These are phyloP conservation scores for Dipteronia sinensis DNA, from an alignment of 345 rosid genomes.

Conservation along the genomic window DNA sequence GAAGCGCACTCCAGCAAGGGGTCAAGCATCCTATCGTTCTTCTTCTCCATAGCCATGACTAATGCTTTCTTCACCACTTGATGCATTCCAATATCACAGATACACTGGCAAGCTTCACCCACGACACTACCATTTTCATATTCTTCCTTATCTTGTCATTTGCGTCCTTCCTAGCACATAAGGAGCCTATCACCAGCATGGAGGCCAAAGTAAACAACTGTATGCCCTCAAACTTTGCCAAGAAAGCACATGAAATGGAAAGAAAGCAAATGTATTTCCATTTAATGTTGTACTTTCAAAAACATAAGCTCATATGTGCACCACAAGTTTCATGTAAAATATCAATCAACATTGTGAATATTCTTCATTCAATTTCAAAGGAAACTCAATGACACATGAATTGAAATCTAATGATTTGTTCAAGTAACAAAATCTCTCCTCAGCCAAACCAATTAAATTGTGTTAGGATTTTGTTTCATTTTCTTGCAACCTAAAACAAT, in stretches of 20 bases:
- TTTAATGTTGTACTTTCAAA: not conserved
- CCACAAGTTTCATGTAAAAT: not conserved
- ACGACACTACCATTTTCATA: slow-evolving; percentile 87
- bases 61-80: slow-evolving; percentile 99
- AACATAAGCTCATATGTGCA: not conserved
- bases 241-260: not conserved
- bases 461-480: not conserved
- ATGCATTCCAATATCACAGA: slow-evolving; percentile 95
- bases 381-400: too few relatives aligned
- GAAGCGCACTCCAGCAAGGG: slow-evolving; percentile 82
- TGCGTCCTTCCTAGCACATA: slow-evolving; percentile 99
- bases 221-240: not conserved
- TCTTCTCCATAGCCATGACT: slow-evolving; percentile 99
- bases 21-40: slow-evolving; percentile 82
- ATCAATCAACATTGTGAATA: not conserved
- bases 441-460: not conserved
- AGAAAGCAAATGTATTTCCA: not conserved
- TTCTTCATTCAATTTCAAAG: not conserved
- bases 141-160: slow-evolving; percentile 96
- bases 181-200: slow-evolving; percentile 97
- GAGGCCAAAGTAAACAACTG: slow-evolving; percentile 10
- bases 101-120: slow-evolving; percentile 91
- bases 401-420: not conserved
- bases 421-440: not conserved
- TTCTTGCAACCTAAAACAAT: not conserved